Evolutionary conservation across 768 basidiomycete genomes (phyloP).

Genomic region (Calocybe gangraenosa): DNA sequence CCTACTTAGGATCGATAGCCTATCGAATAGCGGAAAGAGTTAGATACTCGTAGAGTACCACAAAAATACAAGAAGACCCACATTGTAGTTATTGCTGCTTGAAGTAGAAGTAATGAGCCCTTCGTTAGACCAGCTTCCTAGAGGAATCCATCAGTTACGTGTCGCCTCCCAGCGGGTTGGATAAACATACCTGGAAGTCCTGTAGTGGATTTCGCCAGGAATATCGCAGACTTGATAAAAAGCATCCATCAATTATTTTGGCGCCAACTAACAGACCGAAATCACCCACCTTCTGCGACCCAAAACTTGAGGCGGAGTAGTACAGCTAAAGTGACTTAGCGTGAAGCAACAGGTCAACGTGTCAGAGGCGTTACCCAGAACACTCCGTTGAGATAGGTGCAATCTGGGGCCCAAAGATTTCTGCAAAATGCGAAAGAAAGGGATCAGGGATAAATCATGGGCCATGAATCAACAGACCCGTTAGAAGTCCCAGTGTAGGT

Average conservation of each 20-base stretch:
- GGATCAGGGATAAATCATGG: not conserved
- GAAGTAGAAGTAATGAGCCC: slow-evolving; percentile 45
- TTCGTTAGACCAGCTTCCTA: slow-evolving; percentile 36
- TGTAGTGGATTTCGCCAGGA: slow-evolving; percentile 47
- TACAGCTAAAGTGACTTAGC: slow-evolving; percentile 34
- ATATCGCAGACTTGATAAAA: slow-evolving; percentile 42
- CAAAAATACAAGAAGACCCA: slow-evolving; percentile 16
- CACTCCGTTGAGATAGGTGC: slow-evolving; percentile 26
- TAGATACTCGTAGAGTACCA: not conserved
- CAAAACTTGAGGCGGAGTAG: slow-evolving; percentile 52
- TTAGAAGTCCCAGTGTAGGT: slow-evolving; percentile 43
- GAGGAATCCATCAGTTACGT: not conserved
- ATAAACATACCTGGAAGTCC: slow-evolving; percentile 33
- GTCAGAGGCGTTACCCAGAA: slow-evolving; percentile 22
- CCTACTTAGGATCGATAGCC: slow-evolving; percentile 54
- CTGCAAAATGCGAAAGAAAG: slow-evolving; percentile 16
- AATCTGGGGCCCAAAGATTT: slow-evolving; percentile 38
- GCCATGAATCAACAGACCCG: slow-evolving; percentile 31
- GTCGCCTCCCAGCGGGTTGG: not conserved
- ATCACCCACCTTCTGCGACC: slow-evolving; percentile 39
- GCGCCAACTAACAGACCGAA: too few species aligned
- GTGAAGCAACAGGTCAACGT: too few species aligned
- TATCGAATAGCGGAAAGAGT: slow-evolving; percentile 10
- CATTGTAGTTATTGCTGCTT: slow-evolving; percentile 37
- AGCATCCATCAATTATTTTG: too few species aligned